Evolutionary conservation across 1,284 basidiomycete species (phyloP).

Genomic region (Puccinia polysora): DNA sequence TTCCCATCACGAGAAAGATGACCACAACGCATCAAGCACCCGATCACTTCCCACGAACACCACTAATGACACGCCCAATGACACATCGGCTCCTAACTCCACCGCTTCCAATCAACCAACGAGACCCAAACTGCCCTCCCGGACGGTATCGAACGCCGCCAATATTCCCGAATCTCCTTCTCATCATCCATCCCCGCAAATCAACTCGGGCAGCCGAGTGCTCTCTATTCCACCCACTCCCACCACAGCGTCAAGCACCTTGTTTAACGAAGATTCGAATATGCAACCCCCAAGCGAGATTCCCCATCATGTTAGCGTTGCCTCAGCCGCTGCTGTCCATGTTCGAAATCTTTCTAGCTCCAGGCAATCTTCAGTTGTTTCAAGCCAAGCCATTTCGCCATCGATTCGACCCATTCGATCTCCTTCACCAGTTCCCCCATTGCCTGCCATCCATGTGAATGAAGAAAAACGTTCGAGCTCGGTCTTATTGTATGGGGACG

Average conservation of each 20-base stretch:
- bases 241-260: slow-evolving; percentile 48
- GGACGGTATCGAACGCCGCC: slow-evolving; percentile 17
- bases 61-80: slow-evolving; percentile 11
- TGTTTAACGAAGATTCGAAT: slow-evolving; percentile 31
- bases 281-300: slow-evolving; percentile 38
- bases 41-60: slow-evolving; percentile 17
- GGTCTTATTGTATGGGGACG: slow-evolving; percentile 79
- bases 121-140: slow-evolving; percentile 12
- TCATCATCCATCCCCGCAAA: slow-evolving; percentile 59
- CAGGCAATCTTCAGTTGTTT: slow-evolving; percentile 52
- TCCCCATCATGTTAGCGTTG: slow-evolving; percentile 24
- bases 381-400: slow-evolving; percentile 55
- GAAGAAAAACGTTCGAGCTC: slow-evolving; percentile 53
- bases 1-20: slow-evolving; percentile 40
- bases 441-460: slow-evolving; percentile 69
- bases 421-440: slow-evolving; percentile 81
- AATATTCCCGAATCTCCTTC: slow-evolving; percentile 43
- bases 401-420: slow-evolving; percentile 84
- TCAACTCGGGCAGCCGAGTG: slow-evolving; percentile 61
- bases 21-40: background rate
- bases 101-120: background rate
- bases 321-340: background rate
- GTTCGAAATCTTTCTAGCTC: slow-evolving; percentile 31
- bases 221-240: slow-evolving; percentile 64
- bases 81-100: slow-evolving; percentile 20